A percentile compares a stretch with the other conserved stretches of the same genome.
These are phyloP conservation scores for Calocera viscosa DNA, from an alignment of 768 basidiomycete species.

Conservation along the genomic window DNA sequence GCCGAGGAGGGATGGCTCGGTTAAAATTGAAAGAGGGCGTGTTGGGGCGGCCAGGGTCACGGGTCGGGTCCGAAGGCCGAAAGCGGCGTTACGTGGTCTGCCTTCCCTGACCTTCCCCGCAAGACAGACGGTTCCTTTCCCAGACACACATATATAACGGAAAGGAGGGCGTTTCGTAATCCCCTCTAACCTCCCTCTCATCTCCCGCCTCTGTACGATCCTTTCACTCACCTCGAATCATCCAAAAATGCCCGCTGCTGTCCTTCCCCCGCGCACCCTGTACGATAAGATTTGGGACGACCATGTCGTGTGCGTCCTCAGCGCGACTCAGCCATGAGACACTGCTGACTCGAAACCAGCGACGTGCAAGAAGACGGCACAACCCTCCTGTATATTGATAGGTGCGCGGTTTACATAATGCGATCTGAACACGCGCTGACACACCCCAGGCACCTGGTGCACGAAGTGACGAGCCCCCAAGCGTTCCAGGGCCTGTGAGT, in stretches of 20 bases:
- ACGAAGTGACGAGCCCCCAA: constrained; percentile 90
- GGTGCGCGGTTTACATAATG: constrained; percentile 33
- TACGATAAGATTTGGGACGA: constrained; percentile 99
- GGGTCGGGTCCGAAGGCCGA: constrained; percentile 6
- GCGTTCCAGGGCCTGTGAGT: constrained; percentile 77
- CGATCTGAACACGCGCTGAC: constrained; percentile 6
- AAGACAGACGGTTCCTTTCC: not conserved
- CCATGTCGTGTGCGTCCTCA: constrained; percentile 64
- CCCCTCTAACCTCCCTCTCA: not conserved
- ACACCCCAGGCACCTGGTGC: constrained; percentile 45
- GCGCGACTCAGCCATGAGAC: constrained; percentile 7
- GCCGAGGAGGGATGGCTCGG: not conserved
- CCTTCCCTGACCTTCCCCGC: not conserved
- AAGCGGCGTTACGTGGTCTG: not conserved
- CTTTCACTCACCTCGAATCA: not conserved
- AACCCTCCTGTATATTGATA: constrained; percentile 72
- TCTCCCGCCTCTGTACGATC: not conserved
- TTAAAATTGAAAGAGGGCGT: not conserved
- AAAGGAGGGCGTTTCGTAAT: not conserved
- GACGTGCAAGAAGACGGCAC: constrained; percentile 62
- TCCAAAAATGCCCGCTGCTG: constrained; percentile 43
- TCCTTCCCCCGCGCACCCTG: constrained; percentile 62
- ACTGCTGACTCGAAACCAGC: constrained; percentile 29
- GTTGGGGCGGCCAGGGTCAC: not conserved
- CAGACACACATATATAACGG: constrained; percentile 1